Evolutionary conservation across 768 basidiomycete genomes (phyloP).

Genomic region (Tephrocybe sp.): DNA sequence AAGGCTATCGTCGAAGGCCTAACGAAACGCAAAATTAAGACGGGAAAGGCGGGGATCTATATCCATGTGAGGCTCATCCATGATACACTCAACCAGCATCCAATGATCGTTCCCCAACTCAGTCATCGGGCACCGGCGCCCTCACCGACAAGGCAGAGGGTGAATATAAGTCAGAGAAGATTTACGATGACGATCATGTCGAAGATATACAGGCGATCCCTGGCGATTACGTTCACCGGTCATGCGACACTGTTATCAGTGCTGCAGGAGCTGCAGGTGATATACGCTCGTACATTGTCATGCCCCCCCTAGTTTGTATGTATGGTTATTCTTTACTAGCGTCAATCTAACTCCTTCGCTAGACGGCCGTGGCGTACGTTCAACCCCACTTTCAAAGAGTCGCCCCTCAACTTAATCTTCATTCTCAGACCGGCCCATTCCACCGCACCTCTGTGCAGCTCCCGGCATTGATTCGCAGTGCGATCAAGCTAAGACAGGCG

Average conservation of each 20-base stretch:
- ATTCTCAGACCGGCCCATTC: slow-evolving; percentile 14
- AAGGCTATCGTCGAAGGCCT: slow-evolving; percentile 15
- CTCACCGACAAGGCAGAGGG: slow-evolving; percentile 14
- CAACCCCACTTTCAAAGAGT: not conserved
- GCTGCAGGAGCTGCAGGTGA: slow-evolving; percentile 14
- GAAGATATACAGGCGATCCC: slow-evolving; percentile 18
- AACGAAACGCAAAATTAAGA: slow-evolving; percentile 13
- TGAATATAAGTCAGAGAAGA: slow-evolving; percentile 12
- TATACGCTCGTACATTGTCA: slow-evolving; percentile 16
- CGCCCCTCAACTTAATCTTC: not conserved
- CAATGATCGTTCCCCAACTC: not conserved
- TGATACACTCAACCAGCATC: not conserved
- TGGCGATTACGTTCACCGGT: slow-evolving; percentile 14
- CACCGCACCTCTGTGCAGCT: slow-evolving; percentile 18
- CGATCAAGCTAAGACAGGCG: slow-evolving; percentile 11
- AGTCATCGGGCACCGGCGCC: slow-evolving; percentile 15
- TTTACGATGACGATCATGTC: slow-evolving; percentile 18
- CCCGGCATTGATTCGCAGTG: slow-evolving; percentile 15
- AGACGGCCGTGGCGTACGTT: slow-evolving; percentile 18
- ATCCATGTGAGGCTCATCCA: slow-evolving; percentile 16
- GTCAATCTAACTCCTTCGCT: no score
- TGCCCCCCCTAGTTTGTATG: slow-evolving; percentile 17
- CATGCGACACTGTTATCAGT: slow-evolving; percentile 14
- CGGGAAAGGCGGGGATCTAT: slow-evolving; percentile 11
- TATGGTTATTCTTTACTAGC: not conserved